Base-by-base conservation (phyloP, 129 eudicot genomes). In the Saussurea involucrata region DNA sequence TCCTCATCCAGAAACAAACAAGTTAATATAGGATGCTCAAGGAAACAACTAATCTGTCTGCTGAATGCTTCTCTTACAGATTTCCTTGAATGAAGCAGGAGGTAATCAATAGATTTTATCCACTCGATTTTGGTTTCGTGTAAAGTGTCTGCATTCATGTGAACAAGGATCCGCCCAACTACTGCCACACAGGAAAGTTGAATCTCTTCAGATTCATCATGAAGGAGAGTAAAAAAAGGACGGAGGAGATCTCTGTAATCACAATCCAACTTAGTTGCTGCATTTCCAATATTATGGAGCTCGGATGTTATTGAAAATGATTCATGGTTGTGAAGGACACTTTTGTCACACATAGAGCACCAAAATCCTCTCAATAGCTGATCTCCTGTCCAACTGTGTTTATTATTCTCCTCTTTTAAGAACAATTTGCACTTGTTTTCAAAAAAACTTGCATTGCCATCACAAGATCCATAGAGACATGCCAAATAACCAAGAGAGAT, bases 141-240 rank as follows among this genome's bases (percentile, higher is more conserved):
- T 64, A 90, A 80, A 83, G 71, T 72, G 33, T 80, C 84, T 28
- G 82, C 68, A 71, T 87, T 81, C 80, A 80, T 85, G 80, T 95
- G 99, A 67, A 84, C 67, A 73, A 95, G 91, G 68, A 92, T 72
- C 75, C 95, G 86, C 10, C 78, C 87, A 57, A 90, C 69, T 68
- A 85, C 75, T 76, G 82, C 83, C 76, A 90, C 89, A 75, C 90
- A 83, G 5, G 92, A 83, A 71, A 95, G 84, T 88, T 85, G 97
- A 77, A 92, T 90, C 66, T 95, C 99, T 86, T 88, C 97, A 69
- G 95, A 88, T 64, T 88, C 96, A 75, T 89, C 89, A 77, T 74
- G 88, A 10, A 95, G 87, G 49, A 95, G 90, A 63, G 72, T 78
- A 82, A 95, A 87, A 84, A 95, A 90, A 49, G 88, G 74, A 64